Conservation (phyloP, 78 protist species). For the Protostelium mycophagum region DNA sequence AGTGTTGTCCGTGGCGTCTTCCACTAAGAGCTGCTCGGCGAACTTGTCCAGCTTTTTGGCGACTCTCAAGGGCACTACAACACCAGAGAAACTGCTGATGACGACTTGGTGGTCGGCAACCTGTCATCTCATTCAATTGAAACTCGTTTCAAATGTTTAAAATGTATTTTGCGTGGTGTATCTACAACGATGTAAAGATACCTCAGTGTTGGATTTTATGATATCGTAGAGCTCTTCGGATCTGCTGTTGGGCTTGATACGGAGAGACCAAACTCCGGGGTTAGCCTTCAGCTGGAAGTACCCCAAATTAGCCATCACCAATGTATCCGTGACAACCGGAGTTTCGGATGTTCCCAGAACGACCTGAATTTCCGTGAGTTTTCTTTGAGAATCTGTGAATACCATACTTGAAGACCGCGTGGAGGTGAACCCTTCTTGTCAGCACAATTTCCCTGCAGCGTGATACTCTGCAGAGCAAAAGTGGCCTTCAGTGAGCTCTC, state of each 20-base stretch:
- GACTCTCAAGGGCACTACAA: neutral
- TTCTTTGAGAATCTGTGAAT: neutral
- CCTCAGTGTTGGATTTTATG: neutral
- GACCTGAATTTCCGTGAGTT: neutral
- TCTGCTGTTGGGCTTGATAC: neutral
- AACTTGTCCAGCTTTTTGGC: neutral
- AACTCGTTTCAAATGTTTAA: too few species aligned
- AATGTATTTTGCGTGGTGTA: too few species aligned
- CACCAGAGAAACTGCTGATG: conserved; percentile 7
- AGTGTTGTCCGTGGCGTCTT: neutral
- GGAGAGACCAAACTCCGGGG: conserved; percentile 78
- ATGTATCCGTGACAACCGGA: conserved; percentile 27
- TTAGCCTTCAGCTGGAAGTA: conserved; percentile 84
- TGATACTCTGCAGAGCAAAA: conserved; percentile 31
- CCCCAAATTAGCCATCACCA: conserved; percentile 68
- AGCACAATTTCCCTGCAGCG: conserved; percentile 29
- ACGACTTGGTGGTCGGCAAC: conserved; percentile 9
- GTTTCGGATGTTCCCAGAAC: neutral
- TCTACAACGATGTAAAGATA: neutral
- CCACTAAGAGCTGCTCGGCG: neutral
- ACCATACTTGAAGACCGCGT: conserved; percentile 22
- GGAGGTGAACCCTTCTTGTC: conserved; percentile 14
- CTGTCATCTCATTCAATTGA: neutral
- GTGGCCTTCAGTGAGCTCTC: conserved; percentile 28
- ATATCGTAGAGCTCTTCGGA: neutral